Base-by-base conservation (phyloP, 176 grass and related monocot genomes). In the Oryza meyeriana region DNA sequence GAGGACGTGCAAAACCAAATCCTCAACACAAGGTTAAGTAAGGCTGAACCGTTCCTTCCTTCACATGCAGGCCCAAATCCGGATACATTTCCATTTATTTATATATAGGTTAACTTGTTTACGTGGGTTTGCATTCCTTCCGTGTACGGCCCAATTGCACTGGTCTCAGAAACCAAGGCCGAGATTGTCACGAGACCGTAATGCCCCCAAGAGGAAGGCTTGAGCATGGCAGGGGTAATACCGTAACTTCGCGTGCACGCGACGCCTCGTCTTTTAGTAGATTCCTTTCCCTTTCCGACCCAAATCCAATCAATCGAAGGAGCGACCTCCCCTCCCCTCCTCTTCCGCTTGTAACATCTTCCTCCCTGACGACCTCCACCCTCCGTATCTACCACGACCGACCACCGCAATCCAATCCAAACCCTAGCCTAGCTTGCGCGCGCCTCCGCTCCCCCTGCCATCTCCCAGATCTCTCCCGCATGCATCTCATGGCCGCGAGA, bases 401-500 rank as follows among this genome's bases (percentile, higher is more conserved):
- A 7, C 32, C 0, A 22, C 18, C 50, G 14, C 18, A 55, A n/a
- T 22, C 52, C 24, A 32, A 20, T 13, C 73, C 82, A 84, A 85
- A 78, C 74, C 74, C 83, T 85, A 77, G 82, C 40, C 20, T 58
- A 0, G 10, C 50, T 47, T 41, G 10, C 39, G 39, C 39, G 35
- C 44, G 4, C 44, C 50, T 57, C 11, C 41, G 44, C 48, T 59
- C 55, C 55, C 14, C 47, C 6, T 20, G 1, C 47, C 44, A 0
- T 47, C 44, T 13, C 44, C 52, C n/a, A 59, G 55, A 59, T 59
- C 55, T 55, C 48, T 55, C 48, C 22, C 48, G 18, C 45, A 45
- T 13, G 42, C 52, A 6, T 59, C 55, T 22, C 55, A 59, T 59
- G 55, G 55, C 55, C 48, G 48, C 47, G 17, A 4, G 16, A 17